Evolutionary conservation across 2,329 filamentous ascomycete genomes (phyloP).

Genomic region (Alternaria atra): DNA sequence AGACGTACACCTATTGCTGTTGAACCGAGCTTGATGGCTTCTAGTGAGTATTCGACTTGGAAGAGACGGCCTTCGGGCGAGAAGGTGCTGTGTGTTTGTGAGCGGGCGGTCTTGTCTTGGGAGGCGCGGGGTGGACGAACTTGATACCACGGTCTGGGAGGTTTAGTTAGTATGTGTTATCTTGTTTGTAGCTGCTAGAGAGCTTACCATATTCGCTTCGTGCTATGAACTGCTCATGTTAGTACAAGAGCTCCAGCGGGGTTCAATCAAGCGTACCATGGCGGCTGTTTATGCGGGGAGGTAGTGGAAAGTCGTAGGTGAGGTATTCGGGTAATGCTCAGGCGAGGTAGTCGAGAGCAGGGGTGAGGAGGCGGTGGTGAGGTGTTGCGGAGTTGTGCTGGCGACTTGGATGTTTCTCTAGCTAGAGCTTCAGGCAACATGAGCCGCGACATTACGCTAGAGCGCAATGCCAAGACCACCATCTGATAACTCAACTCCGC

Average conservation of each 20-base stretch:
- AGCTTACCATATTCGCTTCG: slow-evolving; percentile 97
- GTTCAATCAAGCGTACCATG: slow-evolving; percentile 43
- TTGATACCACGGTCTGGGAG: slow-evolving; percentile 92
- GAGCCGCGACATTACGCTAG: slow-evolving; percentile 31
- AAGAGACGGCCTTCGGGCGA: slow-evolving; percentile 99
- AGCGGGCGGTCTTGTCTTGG: slow-evolving; percentile 24
- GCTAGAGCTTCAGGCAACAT: slow-evolving; percentile 42
- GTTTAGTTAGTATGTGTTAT: slow-evolving; percentile 29
- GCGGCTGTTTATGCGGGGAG: slow-evolving; percentile 26
- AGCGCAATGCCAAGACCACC: slow-evolving; percentile 31
- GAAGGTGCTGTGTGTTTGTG: slow-evolving; percentile 77
- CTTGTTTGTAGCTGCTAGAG: slow-evolving; percentile 12
- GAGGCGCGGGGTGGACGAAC: slow-evolving; percentile 62
- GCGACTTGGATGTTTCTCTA: slow-evolving; percentile 29
- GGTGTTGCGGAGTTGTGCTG: slow-evolving; percentile 18
- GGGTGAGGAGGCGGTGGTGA: not conserved
- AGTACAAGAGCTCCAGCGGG: slow-evolving; percentile 45
- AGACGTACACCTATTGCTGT: slow-evolving; percentile 87
- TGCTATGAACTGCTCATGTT: slow-evolving; percentile 81
- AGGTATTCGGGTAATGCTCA: not conserved
- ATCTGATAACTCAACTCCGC: not conserved
- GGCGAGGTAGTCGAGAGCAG: not conserved
- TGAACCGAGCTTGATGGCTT: slow-evolving; percentile 99
- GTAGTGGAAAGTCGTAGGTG: not conserved
- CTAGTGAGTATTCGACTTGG: slow-evolving; percentile 99